Evolutionary conservation across 768 basidiomycete species (phyloP).

Genomic region (Suillus americanus): DNA sequence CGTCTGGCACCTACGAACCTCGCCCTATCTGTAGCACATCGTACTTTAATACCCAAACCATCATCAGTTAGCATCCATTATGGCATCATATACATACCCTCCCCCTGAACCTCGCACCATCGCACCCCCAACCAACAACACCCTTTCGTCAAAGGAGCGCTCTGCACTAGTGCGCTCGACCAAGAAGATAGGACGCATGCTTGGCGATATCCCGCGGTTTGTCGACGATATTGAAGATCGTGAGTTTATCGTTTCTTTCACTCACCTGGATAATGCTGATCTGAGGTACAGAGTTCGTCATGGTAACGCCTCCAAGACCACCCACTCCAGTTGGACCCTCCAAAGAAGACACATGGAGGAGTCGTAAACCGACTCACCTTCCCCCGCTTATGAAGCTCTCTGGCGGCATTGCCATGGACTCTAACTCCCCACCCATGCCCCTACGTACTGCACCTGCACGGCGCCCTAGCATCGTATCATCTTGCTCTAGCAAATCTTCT

Average conservation of each 20-base stretch:
- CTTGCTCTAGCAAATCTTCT: constrained; percentile 22
- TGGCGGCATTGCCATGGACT: constrained; percentile 7
- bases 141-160: constrained; percentile 50
- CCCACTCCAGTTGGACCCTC: constrained; percentile 12
- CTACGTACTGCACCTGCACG: constrained; percentile 13
- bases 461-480: constrained; percentile 22
- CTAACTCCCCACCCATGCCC: constrained; percentile 1
- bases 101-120: constrained; percentile 33
- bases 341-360: constrained; percentile 18
- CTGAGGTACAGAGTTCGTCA: not conserved
- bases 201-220: constrained; percentile 61
- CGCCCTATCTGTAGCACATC: constrained; percentile 7
- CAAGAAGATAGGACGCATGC: constrained; percentile 57
- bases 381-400: constrained; percentile 24
- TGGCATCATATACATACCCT: constrained; percentile 8
- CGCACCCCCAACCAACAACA: constrained; percentile 61
- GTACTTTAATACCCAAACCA: constrained; percentile 7
- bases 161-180: constrained; percentile 54
- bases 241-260: not conserved
- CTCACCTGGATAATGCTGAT: not conserved
- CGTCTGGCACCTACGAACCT: constrained; percentile 26
- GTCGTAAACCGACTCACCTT: constrained; percentile 28
- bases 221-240: constrained; percentile 34
- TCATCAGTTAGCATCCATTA: constrained; percentile 2
- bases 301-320: not conserved